Base-by-base conservation (phyloP, 768 basidiomycete genomes). In the Dioszegia hungarica region DNA sequence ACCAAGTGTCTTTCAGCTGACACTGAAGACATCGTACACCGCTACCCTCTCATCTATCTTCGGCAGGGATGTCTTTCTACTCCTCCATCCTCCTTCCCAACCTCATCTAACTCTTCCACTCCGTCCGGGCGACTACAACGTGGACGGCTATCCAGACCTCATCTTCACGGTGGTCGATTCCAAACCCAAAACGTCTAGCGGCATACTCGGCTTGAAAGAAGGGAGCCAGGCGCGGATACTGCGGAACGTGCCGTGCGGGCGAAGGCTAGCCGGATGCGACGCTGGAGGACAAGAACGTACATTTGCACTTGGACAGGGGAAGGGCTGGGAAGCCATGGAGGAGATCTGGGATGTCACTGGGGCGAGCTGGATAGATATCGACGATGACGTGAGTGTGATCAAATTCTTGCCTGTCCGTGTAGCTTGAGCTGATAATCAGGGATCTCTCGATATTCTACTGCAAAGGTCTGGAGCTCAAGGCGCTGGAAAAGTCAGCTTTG, bases 71-170 rank as follows among this genome's bases (percentile, higher is more conserved):
- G 6, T 47, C 61, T 60, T 79, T 17, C 77, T 53, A 71, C 81
- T 83, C 2, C 82, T 95, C 10, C 82, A 90, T 11, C 84, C 89
- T 2, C 75, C 82, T 6, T 88, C 92, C 66, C 83, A 80, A 3
- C 87, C 89, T 0, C 64, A 84, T 0, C 72, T 93, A 5, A 90
- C 93, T 0, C 75, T 93, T 15, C 81, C 90, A 0, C 75, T 97
- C 45, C 86, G 85, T 59, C 77, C 92, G 0, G 95, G 92, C 29
- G 95, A 99, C 76, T 86, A 83, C 48, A 88, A 97, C 74, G 80
- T 94, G 19, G 93, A 98, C 70, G 95, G 95, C 2, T 98, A 88
- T 77, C 92, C 94, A 0, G 95, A 98, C 66, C 67, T 97, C 8
- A 77, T 95, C 6, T 66, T 84, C 9, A 84, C 85, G 22, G 68